These are phyloP conservation scores for Umbelopsis sp. DNA, from an alignment of 192 early-diverging fungal species.

Conservation along the genomic window DNA sequence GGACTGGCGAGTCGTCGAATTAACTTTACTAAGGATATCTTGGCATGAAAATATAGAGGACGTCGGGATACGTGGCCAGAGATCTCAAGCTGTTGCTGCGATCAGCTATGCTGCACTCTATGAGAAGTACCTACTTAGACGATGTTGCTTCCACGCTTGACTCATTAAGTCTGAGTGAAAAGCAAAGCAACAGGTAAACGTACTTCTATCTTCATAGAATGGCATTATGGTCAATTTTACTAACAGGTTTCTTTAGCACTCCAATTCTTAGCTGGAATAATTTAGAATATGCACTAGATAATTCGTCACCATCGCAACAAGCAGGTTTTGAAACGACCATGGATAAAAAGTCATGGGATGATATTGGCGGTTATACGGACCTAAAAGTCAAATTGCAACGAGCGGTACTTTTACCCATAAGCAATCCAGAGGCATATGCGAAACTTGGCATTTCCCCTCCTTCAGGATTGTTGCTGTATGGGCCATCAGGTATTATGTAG, in stretches of 20 bases:
- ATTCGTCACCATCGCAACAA: conserved; percentile 66
- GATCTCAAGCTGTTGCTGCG: conserved; percentile 52
- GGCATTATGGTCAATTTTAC: not conserved
- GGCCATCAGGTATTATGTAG: conserved; percentile 71
- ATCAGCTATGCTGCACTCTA: conserved; percentile 37
- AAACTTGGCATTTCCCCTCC: conserved; percentile 75
- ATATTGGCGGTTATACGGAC: conserved; percentile 70
- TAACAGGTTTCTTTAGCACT: no score
- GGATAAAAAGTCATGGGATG: conserved; percentile 56
- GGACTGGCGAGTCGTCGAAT: not conserved
- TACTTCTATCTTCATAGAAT: not conserved
- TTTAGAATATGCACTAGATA: conserved; percentile 57
- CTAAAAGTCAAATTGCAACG: conserved; percentile 24
- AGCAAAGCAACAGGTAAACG: not conserved
- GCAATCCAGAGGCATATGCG: conserved; percentile 55
- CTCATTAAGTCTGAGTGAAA: not conserved
- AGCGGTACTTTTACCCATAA: conserved; percentile 49
- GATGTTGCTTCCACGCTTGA: not conserved
- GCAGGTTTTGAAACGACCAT: conserved; percentile 60
- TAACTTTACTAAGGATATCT: not conserved
- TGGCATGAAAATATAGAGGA: conserved; percentile 41
- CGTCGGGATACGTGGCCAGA: conserved; percentile 62
- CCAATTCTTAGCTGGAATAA: conserved; percentile 38
- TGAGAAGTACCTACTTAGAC: conserved; percentile 6
- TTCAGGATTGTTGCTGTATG: conserved; percentile 86